Conservation (phyloP, 192 early-diverging fungal genomes). For the Gryganskiella cystojenkinii region DNA sequence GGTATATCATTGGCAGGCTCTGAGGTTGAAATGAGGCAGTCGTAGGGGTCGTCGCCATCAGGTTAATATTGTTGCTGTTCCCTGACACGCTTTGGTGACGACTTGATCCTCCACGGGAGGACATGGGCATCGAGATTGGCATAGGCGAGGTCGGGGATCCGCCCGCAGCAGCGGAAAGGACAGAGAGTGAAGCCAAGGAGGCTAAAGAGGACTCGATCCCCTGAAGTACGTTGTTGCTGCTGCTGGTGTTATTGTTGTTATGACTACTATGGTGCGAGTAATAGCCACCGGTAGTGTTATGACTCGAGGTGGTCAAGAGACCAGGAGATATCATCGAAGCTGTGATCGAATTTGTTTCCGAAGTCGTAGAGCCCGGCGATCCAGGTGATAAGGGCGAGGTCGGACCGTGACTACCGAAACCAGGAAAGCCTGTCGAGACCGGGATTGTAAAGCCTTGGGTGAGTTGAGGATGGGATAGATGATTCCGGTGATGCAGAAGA, state of each 20-base stretch:
- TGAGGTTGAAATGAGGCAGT: constrained; percentile 42
- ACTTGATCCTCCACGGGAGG: constrained; percentile 28
- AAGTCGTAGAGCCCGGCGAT: constrained; percentile 33
- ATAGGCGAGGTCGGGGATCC: constrained; percentile 13
- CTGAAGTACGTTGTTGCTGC: constrained; percentile 12
- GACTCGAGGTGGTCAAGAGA: constrained; percentile 2
- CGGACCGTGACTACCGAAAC: constrained; percentile 6
- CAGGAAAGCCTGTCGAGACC: constrained; percentile 25
- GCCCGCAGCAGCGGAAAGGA: constrained; percentile 20
- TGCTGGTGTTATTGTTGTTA: background rate
- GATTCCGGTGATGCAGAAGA: constrained; percentile 34
- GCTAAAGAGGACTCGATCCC: constrained; percentile 46
- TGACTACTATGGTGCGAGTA: background rate
- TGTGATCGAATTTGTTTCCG: constrained; percentile 21
- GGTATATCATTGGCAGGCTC: constrained; percentile 40
- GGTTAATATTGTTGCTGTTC: background rate
- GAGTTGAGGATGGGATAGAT: constrained; percentile 38
- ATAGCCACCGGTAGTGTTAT: too few species aligned
- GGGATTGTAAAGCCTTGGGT: constrained; percentile 43
- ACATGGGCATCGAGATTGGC: constrained; percentile 24
- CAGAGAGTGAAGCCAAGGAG: constrained; percentile 38
- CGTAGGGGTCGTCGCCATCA: constrained; percentile 27
- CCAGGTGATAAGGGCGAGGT: constrained; percentile 36
- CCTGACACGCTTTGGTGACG: constrained; percentile 3
- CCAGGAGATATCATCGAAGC: constrained; percentile 43